A percentile compares a stretch with the other conserved stretches of the same genome.
phyloP scores from a whole-genome alignment of 495 filamentous ascomycete species.

The Lepidopterella palustris region DNA sequence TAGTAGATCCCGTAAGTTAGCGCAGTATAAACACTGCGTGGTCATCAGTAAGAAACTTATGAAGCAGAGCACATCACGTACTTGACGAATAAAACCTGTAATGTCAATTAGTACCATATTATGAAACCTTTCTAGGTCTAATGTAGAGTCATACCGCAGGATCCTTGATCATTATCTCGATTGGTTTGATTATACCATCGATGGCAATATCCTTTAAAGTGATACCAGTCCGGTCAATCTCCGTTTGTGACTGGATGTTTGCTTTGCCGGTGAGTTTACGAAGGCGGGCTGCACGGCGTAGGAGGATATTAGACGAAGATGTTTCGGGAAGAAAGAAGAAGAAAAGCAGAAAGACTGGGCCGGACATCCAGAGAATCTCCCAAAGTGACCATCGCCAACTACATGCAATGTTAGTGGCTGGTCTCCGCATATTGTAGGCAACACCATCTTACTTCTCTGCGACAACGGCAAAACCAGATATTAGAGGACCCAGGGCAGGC shows the following conservation, averaged over 20 bases:
- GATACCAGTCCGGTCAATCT: constrained; percentile 36
- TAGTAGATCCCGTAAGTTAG: constrained; percentile 61
- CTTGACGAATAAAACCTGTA: not conserved
- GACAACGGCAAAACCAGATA: constrained; percentile 54
- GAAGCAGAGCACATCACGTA: not conserved
- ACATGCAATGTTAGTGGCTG: not conserved
- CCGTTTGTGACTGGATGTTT: constrained; percentile 28
- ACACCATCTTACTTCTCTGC: constrained; percentile 29
- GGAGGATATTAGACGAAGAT: constrained; percentile 43
- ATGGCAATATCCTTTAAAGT: constrained; percentile 39
- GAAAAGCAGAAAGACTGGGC: constrained; percentile 41
- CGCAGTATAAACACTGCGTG: constrained; percentile 45
- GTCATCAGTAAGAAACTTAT: not conserved
- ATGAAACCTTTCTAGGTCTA: not conserved
- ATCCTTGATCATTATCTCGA: constrained; percentile 56
- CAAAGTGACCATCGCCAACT: constrained; percentile 35
- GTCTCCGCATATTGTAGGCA: not conserved
- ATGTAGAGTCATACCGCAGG: constrained; percentile 34
- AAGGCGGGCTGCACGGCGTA: constrained; percentile 47
- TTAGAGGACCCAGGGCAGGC: constrained; percentile 52
- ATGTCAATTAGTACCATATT: not conserved
- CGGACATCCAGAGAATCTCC: constrained; percentile 42
- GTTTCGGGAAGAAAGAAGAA: constrained; percentile 51
- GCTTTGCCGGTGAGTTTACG: constrained; percentile 35
- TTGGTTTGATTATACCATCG: constrained; percentile 53